Conservation (phyloP, 176 grass and related monocot species). For the Lolium perenne region DNA sequence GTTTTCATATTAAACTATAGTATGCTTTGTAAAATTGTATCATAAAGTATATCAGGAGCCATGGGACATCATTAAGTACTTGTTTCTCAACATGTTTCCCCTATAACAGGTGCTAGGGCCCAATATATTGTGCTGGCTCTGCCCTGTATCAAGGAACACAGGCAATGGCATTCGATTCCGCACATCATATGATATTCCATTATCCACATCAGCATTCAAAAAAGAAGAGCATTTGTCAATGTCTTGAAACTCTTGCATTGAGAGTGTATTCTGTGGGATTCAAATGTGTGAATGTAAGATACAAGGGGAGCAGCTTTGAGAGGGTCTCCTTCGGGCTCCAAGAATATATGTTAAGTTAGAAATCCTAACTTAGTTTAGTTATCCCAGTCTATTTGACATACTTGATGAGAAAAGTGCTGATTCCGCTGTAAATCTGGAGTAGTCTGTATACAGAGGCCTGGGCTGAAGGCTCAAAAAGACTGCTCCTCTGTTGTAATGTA, state of each 20-base stretch:
- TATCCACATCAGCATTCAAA: slow-evolving; percentile 46
- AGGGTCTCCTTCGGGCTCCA: not conserved
- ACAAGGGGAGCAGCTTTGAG: slow-evolving; percentile 22
- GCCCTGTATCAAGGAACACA: slow-evolving; percentile 62
- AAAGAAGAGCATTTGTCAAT: slow-evolving; percentile 22
- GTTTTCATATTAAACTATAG: not conserved
- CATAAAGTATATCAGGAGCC: slow-evolving; percentile 20
- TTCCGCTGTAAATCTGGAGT: slow-evolving; percentile 15
- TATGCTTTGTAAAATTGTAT: slow-evolving; percentile 20
- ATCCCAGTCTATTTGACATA: slow-evolving; percentile 5
- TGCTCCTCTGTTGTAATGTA: slow-evolving; percentile 42
- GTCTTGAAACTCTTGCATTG: slow-evolving; percentile 19
- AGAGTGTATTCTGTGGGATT: not conserved
- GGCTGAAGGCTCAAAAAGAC: slow-evolving; percentile 30
- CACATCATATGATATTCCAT: slow-evolving; percentile 73
- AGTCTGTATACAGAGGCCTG: slow-evolving; percentile 16
- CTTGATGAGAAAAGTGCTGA: slow-evolving; percentile 25
- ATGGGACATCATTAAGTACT: not conserved
- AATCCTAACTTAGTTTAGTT: slow-evolving; percentile 34
- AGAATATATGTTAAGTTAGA: slow-evolving; percentile 7
- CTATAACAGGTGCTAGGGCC: slow-evolving; percentile 67
- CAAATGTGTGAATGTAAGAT: slow-evolving; percentile 34
- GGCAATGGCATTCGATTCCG: slow-evolving; percentile 75
- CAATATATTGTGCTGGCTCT: slow-evolving; percentile 79
- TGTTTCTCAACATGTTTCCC: not conserved